Conservation (phyloP, 306 rosid species). For the Rubus idaeus region DNA sequence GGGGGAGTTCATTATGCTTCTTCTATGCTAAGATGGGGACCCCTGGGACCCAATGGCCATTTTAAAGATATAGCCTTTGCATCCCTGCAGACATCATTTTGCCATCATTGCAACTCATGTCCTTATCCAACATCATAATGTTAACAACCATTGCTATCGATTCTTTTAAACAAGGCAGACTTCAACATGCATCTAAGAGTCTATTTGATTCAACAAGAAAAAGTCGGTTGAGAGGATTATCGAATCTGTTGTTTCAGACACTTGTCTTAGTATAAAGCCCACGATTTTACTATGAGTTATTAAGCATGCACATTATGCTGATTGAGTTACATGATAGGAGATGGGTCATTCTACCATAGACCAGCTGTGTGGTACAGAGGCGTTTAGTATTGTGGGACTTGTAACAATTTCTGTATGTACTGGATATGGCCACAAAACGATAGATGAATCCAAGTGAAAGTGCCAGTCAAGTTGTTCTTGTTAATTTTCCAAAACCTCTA, state of each 20-base stretch:
- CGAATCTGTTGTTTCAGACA: not conserved
- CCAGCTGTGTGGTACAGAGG: not conserved
- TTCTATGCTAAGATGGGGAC: not conserved
- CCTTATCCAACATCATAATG: too few relatives aligned
- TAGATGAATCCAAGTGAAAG: not conserved
- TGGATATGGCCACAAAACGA: not conserved
- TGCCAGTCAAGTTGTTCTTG: not conserved
- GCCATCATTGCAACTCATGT: not conserved
- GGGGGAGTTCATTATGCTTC: not conserved
- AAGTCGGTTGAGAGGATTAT: not conserved
- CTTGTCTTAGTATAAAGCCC: not conserved
- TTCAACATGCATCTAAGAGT: not conserved
- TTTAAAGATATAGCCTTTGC: not conserved
- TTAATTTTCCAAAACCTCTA: not conserved
- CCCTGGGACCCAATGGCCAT: not conserved
- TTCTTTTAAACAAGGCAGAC: not conserved
- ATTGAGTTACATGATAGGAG: conserved; percentile 1
- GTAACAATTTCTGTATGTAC: not conserved
- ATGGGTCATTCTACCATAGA: not conserved
- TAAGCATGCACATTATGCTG: not conserved
- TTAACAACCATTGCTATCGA: not conserved
- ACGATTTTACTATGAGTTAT: not conserved
- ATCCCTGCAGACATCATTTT: not conserved
- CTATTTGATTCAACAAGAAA: not conserved
- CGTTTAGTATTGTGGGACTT: not conserved